A percentile compares a stretch with the other conserved stretches of the same genome.
Conservation (phyloP, 148 eudicot species). For the Gaultheria prostrata region DNA sequence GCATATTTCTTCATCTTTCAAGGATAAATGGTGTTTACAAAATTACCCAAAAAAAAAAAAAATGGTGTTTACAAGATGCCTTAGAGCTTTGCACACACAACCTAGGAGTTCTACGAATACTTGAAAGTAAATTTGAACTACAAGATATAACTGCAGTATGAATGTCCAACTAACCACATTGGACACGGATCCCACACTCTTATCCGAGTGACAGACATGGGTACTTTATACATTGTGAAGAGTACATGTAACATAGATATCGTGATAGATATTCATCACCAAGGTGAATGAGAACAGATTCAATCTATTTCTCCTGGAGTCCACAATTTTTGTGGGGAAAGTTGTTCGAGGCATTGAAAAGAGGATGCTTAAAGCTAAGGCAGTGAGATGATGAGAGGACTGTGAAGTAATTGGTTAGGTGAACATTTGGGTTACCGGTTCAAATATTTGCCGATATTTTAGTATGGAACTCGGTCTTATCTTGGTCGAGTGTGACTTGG, state of each 20-base stretch:
- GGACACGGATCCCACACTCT: not conserved
- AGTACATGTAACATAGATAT: not conserved
- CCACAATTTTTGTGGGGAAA: not conserved
- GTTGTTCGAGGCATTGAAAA: not conserved
- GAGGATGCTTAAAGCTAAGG: not conserved
- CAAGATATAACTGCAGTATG: not conserved
- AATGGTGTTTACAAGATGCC: not conserved
- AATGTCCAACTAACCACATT: not conserved
- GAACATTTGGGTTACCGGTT: not conserved
- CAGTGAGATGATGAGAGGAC: not conserved
- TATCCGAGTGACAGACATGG: not conserved
- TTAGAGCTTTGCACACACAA: not conserved
- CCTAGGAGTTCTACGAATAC: not conserved
- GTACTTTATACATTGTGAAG: not conserved
- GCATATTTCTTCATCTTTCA: not conserved
- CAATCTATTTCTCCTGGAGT: constrained; percentile 1
- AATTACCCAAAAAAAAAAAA: too few relatives aligned
- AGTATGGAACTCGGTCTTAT: not conserved
- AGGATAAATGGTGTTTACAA: not conserved
- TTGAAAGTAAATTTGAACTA: not conserved
- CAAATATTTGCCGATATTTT: not conserved
- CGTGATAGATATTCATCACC: not conserved
- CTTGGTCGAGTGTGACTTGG: not conserved
- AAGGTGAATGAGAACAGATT: not conserved
- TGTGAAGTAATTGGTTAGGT: not conserved